phyloP scores from a whole-genome alignment of 768 basidiomycete species.

The Krasilnikovozyma curviuscula region DNA sequence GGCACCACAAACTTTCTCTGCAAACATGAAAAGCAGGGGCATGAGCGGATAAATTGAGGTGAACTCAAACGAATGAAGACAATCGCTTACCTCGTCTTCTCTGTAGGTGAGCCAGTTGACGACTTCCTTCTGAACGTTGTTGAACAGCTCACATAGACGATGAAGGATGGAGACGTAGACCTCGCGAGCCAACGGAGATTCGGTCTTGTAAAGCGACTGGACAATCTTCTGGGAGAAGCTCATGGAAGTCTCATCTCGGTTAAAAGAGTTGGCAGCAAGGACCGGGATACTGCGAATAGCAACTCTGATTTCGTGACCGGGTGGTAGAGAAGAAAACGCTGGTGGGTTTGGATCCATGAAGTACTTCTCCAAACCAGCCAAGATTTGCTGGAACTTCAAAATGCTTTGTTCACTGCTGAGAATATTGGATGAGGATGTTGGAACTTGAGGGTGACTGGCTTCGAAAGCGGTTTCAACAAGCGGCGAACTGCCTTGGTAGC shows the following conservation, averaged over 20 bases:
- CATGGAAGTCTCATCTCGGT: constrained; percentile 68
- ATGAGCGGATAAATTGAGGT: neutral
- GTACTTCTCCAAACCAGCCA: constrained; percentile 57
- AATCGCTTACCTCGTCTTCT: constrained; percentile 63
- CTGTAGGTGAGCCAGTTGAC: constrained; percentile 90
- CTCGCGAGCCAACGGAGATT: constrained; percentile 67
- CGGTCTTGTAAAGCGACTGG: constrained; percentile 78
- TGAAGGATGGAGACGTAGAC: constrained; percentile 79
- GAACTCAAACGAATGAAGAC: constrained; percentile 4
- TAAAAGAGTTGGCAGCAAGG: constrained; percentile 57
- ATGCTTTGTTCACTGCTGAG: constrained; percentile 42
- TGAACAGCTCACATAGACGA: constrained; percentile 68
- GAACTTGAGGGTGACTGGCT: neutral
- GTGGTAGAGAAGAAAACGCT: constrained; percentile 48
- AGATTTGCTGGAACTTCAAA: constrained; percentile 53
- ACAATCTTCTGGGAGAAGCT: constrained; percentile 93
- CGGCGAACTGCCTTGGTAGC: constrained; percentile 1
- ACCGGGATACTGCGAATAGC: constrained; percentile 64
- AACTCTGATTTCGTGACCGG: constrained; percentile 68
- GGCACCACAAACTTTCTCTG: constrained; percentile 92
- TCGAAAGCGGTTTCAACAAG: neutral
- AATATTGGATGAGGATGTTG: neutral
- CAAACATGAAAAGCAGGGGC: constrained; percentile 9
- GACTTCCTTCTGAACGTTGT: constrained; percentile 89
- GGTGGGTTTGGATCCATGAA: constrained; percentile 54